phyloP scores from a whole-genome alignment of 352 stramenopile species.

The Globisporangium cylindrosporum region DNA sequence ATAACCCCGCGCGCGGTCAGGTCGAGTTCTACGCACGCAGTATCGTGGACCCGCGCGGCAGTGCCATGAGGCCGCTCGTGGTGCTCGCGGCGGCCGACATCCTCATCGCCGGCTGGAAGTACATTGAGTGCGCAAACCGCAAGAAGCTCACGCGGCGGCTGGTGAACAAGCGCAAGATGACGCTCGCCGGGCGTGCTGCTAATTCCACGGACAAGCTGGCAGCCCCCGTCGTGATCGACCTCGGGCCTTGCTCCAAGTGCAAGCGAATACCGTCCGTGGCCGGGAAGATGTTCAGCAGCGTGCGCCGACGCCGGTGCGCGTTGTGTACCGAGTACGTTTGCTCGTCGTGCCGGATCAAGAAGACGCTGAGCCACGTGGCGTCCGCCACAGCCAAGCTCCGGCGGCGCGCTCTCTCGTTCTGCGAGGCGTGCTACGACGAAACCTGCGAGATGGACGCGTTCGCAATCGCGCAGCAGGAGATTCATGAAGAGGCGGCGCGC shows the following conservation, averaged over 20 bases:
- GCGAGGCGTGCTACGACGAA: background rate
- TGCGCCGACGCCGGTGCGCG: background rate
- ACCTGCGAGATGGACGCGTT: background rate
- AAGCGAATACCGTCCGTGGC: background rate
- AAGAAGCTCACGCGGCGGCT: background rate
- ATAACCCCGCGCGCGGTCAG: background rate
- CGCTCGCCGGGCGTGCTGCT: background rate
- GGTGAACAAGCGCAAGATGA: background rate
- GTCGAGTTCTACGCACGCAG: background rate
- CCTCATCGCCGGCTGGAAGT: background rate
- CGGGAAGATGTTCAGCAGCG: background rate
- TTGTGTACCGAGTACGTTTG: background rate
- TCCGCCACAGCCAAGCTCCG: slow-evolving; percentile 1
- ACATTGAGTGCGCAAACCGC: background rate
- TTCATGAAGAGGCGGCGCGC: background rate
- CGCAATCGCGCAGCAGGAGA: slow-evolving; percentile 3
- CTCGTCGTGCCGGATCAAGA: slow-evolving; percentile 7
- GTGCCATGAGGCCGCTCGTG: background rate
- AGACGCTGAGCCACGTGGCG: slow-evolving; percentile 9
- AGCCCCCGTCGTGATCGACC: background rate
- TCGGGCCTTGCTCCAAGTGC: background rate
- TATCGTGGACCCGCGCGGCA: background rate
- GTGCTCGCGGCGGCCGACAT: background rate
- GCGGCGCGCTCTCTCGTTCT: background rate
- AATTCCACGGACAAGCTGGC: background rate